A percentile compares a stretch with the other conserved stretches of the same genome.
Conservation (phyloP, 176 grass and related monocot genomes). For the Aegilops bicornis region DNA sequence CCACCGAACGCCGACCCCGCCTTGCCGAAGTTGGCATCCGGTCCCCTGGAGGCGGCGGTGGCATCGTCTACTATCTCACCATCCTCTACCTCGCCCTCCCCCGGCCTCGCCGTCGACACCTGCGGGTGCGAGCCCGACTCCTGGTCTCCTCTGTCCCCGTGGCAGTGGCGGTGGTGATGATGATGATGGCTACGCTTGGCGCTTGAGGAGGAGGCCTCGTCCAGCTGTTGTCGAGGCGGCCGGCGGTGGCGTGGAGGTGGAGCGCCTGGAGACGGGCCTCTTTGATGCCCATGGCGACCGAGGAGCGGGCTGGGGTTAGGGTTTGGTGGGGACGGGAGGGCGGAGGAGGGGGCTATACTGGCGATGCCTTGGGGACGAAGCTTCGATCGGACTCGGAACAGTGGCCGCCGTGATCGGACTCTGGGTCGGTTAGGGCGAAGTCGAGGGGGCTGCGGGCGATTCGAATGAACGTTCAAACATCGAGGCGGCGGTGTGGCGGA, state of each 20-base stretch:
- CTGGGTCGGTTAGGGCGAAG: not conserved
- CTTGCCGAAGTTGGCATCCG: too few relatives aligned
- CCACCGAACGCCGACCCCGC: too few relatives aligned
- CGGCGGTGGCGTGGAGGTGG: not conserved
- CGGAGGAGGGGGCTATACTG: not conserved
- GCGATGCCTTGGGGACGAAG: not conserved
- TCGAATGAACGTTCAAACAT: not conserved
- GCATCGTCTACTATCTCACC: too few relatives aligned
- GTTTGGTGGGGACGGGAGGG: not conserved
- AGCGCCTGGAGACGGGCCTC: not conserved
- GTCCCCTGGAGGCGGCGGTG: too few relatives aligned
- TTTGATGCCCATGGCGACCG: not conserved
- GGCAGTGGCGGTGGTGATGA: not conserved
- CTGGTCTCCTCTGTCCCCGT: not conserved
- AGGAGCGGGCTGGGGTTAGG: too few relatives aligned
- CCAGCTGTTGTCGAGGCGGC: not conserved
- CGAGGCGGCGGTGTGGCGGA: too few relatives aligned
- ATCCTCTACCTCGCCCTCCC: too few relatives aligned
- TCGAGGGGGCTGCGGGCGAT: not conserved
- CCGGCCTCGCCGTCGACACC: too few relatives aligned
- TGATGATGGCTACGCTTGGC: conserved; percentile 42
- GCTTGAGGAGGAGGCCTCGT: conserved; percentile 47
- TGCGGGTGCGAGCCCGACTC: too few relatives aligned
- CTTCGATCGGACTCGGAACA: not conserved
- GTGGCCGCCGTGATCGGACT: not conserved